A percentile compares a stretch with the other conserved stretches of the same genome.
Evolutionary conservation across 2,329 filamentous ascomycete species (phyloP).

Genomic region (Penicillium italicum): DNA sequence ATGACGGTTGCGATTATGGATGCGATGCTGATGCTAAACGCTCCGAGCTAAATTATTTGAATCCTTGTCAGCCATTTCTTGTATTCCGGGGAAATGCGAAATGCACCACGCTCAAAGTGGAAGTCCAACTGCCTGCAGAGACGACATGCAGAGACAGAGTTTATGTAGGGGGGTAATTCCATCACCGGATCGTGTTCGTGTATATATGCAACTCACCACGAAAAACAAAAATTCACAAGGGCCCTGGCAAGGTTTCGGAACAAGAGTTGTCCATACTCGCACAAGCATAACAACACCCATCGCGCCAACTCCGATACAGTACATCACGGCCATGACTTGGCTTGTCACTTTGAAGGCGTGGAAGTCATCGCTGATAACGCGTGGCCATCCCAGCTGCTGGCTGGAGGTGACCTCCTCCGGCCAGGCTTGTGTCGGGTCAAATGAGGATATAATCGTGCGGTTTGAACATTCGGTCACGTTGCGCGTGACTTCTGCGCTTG

Average conservation of each 20-base stretch:
- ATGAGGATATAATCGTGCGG: slow-evolving; percentile 53
- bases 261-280: slow-evolving; percentile 46
- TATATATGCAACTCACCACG: slow-evolving; percentile 31
- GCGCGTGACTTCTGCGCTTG: slow-evolving; percentile 38
- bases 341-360: slow-evolving; percentile 49
- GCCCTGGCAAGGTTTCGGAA: slow-evolving; percentile 45
- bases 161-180: not conserved
- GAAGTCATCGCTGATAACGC: slow-evolving; percentile 53
- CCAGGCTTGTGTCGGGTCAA: slow-evolving; percentile 53
- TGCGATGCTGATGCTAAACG: slow-evolving; percentile 62
- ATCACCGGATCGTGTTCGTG: not conserved
- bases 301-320: slow-evolving; percentile 55
- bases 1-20: slow-evolving; percentile 70
- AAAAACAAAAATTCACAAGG: slow-evolving; percentile 51
- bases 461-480: slow-evolving; percentile 57
- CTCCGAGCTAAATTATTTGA: slow-evolving; percentile 42
- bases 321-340: slow-evolving; percentile 56
- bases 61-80: not conserved
- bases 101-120: not conserved
- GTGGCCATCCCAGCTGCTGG: slow-evolving; percentile 54
- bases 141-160: not conserved
- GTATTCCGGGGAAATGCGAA: not conserved
- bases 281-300: slow-evolving; percentile 51
- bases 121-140: not conserved
- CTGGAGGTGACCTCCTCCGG: slow-evolving; percentile 48